A percentile compares a stretch with the other conserved stretches of the same genome.
Evolutionary conservation across 805 yeast genomes (phyloP).

Genomic region (Wickerhamiella allomyrinae): DNA sequence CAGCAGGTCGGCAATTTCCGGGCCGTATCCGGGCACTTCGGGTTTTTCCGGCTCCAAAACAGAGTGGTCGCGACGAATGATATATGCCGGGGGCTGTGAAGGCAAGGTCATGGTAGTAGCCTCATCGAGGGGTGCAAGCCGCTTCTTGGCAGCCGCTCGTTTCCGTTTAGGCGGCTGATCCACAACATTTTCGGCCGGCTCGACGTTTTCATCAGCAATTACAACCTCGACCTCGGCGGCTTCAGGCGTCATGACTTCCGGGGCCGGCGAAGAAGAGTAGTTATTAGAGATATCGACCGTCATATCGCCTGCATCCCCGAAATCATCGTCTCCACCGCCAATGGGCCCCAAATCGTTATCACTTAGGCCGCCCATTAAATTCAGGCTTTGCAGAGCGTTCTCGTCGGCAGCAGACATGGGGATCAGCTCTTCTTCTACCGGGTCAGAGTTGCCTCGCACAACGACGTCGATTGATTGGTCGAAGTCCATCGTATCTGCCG

Average conservation of each 20-base stretch:
- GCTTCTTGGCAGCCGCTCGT: not conserved
- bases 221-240: not conserved
- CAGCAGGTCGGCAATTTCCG: constrained; percentile 5
- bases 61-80: not conserved
- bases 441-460: not conserved
- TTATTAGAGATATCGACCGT: not conserved
- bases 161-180: not conserved
- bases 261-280: not conserved
- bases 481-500: not conserved
- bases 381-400: not conserved
- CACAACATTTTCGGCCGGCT: not conserved
- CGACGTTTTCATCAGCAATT: not conserved
- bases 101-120: not conserved
- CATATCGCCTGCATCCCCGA: not conserved
- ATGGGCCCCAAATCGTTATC: not conserved
- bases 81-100: not conserved
- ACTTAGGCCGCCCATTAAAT: not conserved
- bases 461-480: not conserved
- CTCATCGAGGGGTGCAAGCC: not conserved
- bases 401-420: not conserved
- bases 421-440: not conserved
- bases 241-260: not conserved
- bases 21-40: not conserved
- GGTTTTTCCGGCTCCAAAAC: not conserved
- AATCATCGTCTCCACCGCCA: not conserved